Evolutionary conservation across 768 basidiomycete species (phyloP), one percentile per base, ranked within the genome.

Genomic region (Mycena sanguinolenta): DNA sequence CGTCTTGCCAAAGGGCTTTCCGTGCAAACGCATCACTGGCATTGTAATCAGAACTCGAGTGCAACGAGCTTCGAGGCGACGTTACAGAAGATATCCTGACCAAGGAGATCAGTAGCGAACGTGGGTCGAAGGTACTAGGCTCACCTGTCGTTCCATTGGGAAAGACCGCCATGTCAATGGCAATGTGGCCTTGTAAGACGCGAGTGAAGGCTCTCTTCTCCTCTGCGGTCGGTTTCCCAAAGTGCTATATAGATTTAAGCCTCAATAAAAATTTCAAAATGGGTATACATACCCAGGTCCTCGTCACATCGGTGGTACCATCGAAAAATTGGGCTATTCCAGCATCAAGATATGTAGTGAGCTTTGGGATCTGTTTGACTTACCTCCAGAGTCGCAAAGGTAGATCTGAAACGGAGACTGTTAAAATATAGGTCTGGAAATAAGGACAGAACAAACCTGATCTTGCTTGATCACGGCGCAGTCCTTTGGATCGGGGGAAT

Each of bases 301-400:
- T 85, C 1, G 96, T 97, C 19, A 94, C 93, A 77, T 99, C 97
- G 1, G 98, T 99, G 0, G 97, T 99, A 13, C 97, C 97, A 74
- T 99, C 97, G 38, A 89, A 79, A 81, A 91, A 97, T 81, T 98
- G 96, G 2, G 87, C 92, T 92, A 69, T 21, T 58, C 23, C 42
- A 42, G 14, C 6, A 14, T 44, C 21, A 34, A 25, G 30, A 42
- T 79, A 60, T 38, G 21, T 9, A n/a, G 30, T 13, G 13, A 27
- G 34, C 19, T 28, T 30, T 44, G n/a, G n/a, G n/a, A 38, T 5
- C 7, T 23, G 13, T 9, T 44, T 23, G 32, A 14, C 73, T 28
- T 73, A 90, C 93, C 95, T 77, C 97, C 97, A 44, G 94, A 95
- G 77, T 99, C 97, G 74, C 96, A 81, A 42, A 84, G 77, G 68